Evolutionary conservation across 2,329 filamentous ascomycete species (phyloP).

Genomic region (Aspergillus sp.): DNA sequence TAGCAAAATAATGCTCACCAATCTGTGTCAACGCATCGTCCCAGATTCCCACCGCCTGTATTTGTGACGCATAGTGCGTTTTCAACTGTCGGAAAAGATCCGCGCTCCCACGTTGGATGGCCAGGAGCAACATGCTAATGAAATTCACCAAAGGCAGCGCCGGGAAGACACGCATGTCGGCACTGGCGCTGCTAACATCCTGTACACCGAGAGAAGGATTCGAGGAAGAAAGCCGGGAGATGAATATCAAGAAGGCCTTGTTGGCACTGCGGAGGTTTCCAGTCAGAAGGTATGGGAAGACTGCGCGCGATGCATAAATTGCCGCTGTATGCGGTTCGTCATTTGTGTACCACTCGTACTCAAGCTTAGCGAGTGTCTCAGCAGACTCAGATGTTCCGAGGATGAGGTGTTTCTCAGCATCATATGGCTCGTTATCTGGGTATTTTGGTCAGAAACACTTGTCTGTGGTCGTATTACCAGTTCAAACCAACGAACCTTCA

Average conservation of each 20-base stretch:
- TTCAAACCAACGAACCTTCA: constrained; percentile 51
- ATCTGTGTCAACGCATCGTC: constrained; percentile 77
- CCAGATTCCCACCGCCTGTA: constrained; percentile 76
- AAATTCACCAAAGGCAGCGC: constrained; percentile 94
- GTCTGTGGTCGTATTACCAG: background rate
- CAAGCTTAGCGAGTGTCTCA: constrained; percentile 71
- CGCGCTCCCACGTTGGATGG: constrained; percentile 71
- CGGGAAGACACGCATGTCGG: constrained; percentile 78
- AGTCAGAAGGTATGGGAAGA: constrained; percentile 85
- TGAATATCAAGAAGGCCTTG: constrained; percentile 73
- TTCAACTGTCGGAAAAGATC: constrained; percentile 79
- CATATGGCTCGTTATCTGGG: constrained; percentile 80
- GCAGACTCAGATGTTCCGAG: constrained; percentile 87
- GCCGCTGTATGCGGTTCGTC: constrained; percentile 85
- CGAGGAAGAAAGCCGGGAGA: constrained; percentile 54
- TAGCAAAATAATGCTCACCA: constrained; percentile 95
- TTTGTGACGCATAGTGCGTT: constrained; percentile 72
- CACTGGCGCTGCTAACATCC: constrained; percentile 68
- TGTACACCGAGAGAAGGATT: constrained; percentile 67
- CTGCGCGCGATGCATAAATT: constrained; percentile 76
- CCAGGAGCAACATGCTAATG: constrained; percentile 75
- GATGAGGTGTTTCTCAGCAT: constrained; percentile 84
- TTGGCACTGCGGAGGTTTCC: constrained; percentile 90
- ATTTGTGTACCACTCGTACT: constrained; percentile 90
- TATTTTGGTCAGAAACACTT: constrained; percentile 10